These are phyloP conservation scores for Trichoderma semiorbis DNA, from an alignment of 2,329 filamentous ascomycete species.

Conservation along the genomic window DNA sequence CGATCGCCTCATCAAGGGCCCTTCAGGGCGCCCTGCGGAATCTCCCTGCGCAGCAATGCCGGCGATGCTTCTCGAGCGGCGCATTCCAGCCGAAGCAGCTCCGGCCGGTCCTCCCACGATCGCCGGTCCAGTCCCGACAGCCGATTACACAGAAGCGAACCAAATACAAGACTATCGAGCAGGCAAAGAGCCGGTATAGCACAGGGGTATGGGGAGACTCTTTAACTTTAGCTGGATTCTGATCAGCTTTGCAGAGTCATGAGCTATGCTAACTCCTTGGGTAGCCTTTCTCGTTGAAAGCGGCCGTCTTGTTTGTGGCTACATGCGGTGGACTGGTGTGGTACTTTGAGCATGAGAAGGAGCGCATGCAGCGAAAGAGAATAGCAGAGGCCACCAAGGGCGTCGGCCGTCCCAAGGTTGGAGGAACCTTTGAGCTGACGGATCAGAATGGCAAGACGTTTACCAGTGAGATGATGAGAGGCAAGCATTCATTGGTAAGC, in stretches of 20 bases:
- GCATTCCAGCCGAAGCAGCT: slow-evolving; percentile 35
- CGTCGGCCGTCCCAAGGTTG: slow-evolving; percentile 88
- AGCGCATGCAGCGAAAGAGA: slow-evolving; percentile 81
- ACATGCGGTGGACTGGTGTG: slow-evolving; percentile 74
- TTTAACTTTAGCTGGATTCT: neutral
- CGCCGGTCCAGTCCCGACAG: slow-evolving; percentile 32
- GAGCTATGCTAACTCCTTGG: neutral
- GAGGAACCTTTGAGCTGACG: slow-evolving; percentile 76
- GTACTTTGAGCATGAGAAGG: slow-evolving; percentile 94
- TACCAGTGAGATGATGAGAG: slow-evolving; percentile 76
- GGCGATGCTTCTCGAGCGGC: slow-evolving; percentile 41
- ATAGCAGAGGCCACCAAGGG: slow-evolving; percentile 92
- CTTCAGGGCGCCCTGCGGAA: slow-evolving; percentile 34
- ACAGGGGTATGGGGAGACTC: slow-evolving; percentile 43
- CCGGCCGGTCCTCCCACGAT: slow-evolving; percentile 33
- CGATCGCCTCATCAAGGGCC: slow-evolving; percentile 34
- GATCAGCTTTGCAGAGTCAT: neutral
- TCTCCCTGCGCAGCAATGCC: slow-evolving; percentile 36
- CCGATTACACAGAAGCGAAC: slow-evolving; percentile 38
- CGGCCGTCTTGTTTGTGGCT: slow-evolving; percentile 77
- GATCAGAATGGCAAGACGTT: slow-evolving; percentile 79
- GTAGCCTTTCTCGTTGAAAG: slow-evolving; percentile 90
- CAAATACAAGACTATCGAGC: slow-evolving; percentile 53
- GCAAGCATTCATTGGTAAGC: slow-evolving; percentile 75
- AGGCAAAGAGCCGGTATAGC: slow-evolving; percentile 56